Evolutionary conservation across 208 protist genomes (phyloP), one percentile per base, ranked within the genome.

Genomic region (Crithidia thermophila): DNA sequence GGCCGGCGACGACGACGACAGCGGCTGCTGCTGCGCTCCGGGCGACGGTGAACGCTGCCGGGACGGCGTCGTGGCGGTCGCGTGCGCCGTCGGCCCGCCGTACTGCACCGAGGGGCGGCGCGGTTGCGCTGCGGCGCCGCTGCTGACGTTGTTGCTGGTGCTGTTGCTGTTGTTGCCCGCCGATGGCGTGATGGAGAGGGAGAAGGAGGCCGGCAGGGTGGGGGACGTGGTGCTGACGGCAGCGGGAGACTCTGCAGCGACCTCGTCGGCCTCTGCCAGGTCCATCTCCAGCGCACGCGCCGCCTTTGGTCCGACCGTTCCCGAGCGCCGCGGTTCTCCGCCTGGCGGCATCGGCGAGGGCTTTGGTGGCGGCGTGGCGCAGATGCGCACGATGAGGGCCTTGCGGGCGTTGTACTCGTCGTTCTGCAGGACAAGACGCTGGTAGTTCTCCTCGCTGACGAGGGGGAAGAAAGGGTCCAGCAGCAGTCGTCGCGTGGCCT

Each of bases 381-480:
- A n/a, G 33, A 67, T 51, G 28, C 49, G 27, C 27, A 40, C 47
- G 45, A 67, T 42, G 42, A 81, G 49, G 23, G 11, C 45, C 13
- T 59, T 57, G 31, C 79, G 79, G 7, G 33, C 30, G 21, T 69
- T 79, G 67, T 89, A 86, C 72, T 94, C 88, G 49, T 81, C 70
- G 64, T 94, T 81, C 23, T 47, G 30, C 34, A 94, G 49, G n/a
- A 85, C 53, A 34, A 94, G 69, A 2, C 88, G 82, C 56, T 83
- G 73, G 66, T 79, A 86, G 77, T 94, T 91, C 59, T 94, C 88
- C 50, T 91, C 88, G 67, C 85, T 81, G 21, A 79, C 36, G 47
- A 94, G 73, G 13, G 75, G 42, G 51, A 89, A 91, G 39, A 90
- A 39, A 0, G 88, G 84, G 33, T 90, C 81, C 21, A 60, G 45